These are phyloP conservation scores for Fragaria nilgerrensis DNA, from an alignment of 306 rosid species.

Conservation along the genomic window DNA sequence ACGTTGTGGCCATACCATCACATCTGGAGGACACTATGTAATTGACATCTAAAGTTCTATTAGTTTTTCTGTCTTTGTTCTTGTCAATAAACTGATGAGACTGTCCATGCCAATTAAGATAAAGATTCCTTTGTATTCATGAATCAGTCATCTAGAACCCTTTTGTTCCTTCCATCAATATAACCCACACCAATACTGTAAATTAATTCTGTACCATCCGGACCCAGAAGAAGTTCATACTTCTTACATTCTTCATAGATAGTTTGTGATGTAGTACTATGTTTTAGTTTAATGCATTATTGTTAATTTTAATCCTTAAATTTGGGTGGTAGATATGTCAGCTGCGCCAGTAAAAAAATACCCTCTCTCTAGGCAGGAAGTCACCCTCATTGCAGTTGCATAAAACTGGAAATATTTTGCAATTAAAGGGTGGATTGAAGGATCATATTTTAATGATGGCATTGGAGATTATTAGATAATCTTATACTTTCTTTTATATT, in stretches of 20 bases:
- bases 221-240: conserved; percentile 13
- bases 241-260: conserved; percentile 11
- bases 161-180: neutral
- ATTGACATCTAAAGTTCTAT: conserved; percentile 19
- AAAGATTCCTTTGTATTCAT: neutral
- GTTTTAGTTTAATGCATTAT: neutral
- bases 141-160: neutral
- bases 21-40: conserved; percentile 88
- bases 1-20: conserved; percentile 87
- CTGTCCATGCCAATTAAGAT: neutral
- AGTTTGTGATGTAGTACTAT: neutral
- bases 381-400: neutral
- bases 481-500: neutral
- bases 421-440: neutral
- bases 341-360: neutral
- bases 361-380: neutral
- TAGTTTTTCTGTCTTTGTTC: neutral
- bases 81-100: neutral
- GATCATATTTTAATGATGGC: neutral
- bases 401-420: neutral
- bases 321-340: conserved; percentile 6
- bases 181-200: neutral
- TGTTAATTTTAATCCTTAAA: neutral
- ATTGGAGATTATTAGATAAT: neutral
- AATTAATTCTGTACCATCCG: neutral